Evolutionary conservation across 768 basidiomycete species (phyloP).

Genomic region (Rossbeevera mucosa): DNA sequence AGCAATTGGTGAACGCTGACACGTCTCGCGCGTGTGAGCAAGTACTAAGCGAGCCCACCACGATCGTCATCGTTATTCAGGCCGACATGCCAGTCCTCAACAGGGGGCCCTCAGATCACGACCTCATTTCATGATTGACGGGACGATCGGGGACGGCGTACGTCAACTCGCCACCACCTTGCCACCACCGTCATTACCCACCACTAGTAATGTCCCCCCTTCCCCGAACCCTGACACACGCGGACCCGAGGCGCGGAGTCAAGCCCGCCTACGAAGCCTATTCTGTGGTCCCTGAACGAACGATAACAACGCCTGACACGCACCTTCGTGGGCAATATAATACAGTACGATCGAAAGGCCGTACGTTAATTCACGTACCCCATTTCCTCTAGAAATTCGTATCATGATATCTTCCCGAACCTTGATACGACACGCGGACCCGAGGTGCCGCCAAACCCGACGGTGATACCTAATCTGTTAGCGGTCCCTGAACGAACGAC

Average conservation of each 20-base stretch:
- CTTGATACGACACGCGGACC: not conserved
- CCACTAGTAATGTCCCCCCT: not conserved
- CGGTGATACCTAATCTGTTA: not conserved
- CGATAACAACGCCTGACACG: not conserved
- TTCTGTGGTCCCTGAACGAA: not conserved
- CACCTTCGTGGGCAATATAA: not conserved
- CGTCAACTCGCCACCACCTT: not conserved
- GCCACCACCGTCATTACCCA: not conserved
- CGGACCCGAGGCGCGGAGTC: constrained; percentile 5
- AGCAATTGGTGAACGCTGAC: not conserved
- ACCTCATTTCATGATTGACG: not conserved
- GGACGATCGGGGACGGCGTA: not conserved
- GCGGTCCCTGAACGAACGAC: not conserved
- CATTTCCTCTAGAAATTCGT: not conserved
- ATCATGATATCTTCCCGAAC: not conserved
- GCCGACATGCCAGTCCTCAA: not conserved
- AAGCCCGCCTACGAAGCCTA: not conserved
- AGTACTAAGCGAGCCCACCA: constrained; percentile 1
- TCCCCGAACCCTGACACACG: constrained; percentile 2
- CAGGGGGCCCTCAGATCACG: not conserved
- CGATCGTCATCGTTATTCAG: not conserved
- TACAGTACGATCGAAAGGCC: not conserved
- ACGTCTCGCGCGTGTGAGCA: not conserved
- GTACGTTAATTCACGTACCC: not conserved
- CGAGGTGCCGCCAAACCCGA: not conserved